These are phyloP conservation scores for Cetraspora pellucida DNA, from an alignment of 192 early-diverging fungal genomes.

Conservation along the genomic window DNA sequence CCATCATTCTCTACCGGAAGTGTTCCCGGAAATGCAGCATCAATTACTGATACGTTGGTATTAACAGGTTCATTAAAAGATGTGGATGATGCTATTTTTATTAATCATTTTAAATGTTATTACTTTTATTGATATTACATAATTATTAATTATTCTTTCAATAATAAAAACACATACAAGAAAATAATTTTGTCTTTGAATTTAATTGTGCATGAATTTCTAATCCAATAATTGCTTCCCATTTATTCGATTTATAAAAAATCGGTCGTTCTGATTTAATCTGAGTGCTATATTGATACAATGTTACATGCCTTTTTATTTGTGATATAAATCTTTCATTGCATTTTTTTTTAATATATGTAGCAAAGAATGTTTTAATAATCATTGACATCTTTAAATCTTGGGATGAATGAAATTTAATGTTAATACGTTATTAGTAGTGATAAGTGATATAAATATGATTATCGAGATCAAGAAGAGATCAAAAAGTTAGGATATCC, in stretches of 20 bases:
- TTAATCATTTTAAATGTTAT: conserved; percentile 2
- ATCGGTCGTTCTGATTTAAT: too few relatives aligned
- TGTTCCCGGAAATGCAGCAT: conserved; percentile 87
- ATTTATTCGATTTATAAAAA: conserved; percentile 31
- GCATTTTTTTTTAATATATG: too few relatives aligned
- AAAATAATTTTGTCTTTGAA: conserved; percentile 83
- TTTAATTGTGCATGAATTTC: conserved; percentile 89
- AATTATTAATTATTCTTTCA: not conserved
- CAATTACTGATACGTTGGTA: conserved; percentile 69
- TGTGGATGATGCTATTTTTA: conserved; percentile 42
- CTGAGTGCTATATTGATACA: too few relatives aligned
- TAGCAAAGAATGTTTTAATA: too few relatives aligned
- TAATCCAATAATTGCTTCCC: conserved; percentile 81
- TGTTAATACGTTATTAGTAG: too few relatives aligned
- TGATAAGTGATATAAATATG: too few relatives aligned
- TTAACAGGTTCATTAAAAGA: conserved; percentile 70
- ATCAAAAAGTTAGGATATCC: too few relatives aligned
- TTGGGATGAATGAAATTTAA: too few relatives aligned
- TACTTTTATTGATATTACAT: not conserved
- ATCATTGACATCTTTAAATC: too few relatives aligned
- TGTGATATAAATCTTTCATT: too few relatives aligned
- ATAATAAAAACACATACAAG: conserved; percentile 45
- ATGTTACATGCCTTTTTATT: too few relatives aligned
- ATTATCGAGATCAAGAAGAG: too few relatives aligned
- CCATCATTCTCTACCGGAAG: conserved; percentile 60